Percentiles rank a stretch among this genome's conserved stretches.
Conservation (phyloP, 352 stramenopile species). For the Phytophthora meadii region DNA sequence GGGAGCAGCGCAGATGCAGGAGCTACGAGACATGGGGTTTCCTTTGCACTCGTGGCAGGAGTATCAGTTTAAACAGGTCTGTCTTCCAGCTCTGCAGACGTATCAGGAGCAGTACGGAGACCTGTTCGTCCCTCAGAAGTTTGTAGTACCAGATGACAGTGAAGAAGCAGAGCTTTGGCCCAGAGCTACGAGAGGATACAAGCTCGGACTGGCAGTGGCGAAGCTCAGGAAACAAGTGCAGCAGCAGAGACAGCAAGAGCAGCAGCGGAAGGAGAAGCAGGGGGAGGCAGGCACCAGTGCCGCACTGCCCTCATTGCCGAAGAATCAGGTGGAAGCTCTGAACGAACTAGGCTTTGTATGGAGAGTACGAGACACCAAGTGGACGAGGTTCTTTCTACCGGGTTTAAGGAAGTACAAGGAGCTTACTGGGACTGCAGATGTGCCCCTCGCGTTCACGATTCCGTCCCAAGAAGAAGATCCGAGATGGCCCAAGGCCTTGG, state of each 20-base stretch:
- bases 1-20: constrained; percentile 39
- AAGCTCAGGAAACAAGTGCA: constrained; percentile 81
- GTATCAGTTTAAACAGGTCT: constrained; percentile 70
- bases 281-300: not conserved
- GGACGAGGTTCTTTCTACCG: constrained; percentile 73
- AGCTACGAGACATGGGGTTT: constrained; percentile 61
- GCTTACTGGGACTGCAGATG: constrained; percentile 62
- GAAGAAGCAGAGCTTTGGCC: constrained; percentile 58
- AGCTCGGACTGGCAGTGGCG: constrained; percentile 89
- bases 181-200: constrained; percentile 79
- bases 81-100: constrained; percentile 75
- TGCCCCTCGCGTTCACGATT: constrained; percentile 72
- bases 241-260: constrained; percentile 31
- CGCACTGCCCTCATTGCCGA: constrained; percentile 46
- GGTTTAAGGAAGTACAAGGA: constrained; percentile 62
- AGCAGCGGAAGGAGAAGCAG: constrained; percentile 26
- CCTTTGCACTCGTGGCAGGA: constrained; percentile 60
- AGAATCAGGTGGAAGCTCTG: constrained; percentile 75
- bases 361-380: constrained; percentile 80
- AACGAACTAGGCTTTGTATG: constrained; percentile 93
- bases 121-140: constrained; percentile 93
- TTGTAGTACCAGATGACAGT: constrained; percentile 72
- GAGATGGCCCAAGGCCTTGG: constrained; percentile 57
- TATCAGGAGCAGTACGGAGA: constrained; percentile 87
- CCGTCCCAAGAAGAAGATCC: constrained; percentile 39